phyloP scores from a whole-genome alignment of 2,329 filamentous ascomycete species.

The Paracoccidioides lutzii region DNA sequence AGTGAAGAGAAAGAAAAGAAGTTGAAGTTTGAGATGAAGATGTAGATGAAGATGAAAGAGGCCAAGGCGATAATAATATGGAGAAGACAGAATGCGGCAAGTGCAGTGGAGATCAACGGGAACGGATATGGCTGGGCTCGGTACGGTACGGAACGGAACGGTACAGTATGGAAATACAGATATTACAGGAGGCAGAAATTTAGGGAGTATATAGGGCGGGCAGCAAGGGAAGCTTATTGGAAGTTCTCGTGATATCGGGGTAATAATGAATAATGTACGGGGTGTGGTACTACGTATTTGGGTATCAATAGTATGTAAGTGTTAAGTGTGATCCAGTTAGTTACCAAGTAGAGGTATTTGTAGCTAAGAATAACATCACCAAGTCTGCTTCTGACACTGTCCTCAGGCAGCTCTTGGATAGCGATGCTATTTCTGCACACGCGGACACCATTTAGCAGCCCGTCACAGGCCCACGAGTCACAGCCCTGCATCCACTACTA shows the following conservation, averaged over 20 bases:
- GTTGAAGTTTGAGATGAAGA: constrained; percentile 1
- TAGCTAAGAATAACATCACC: neutral
- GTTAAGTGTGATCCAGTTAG: no score
- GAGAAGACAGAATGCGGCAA: constrained; percentile 6
- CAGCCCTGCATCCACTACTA: no score
- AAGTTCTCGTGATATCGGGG: no score
- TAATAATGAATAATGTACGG: neutral
- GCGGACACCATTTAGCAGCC: no score
- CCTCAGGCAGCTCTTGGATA: neutral
- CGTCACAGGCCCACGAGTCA: no score
- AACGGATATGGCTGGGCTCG: neutral
- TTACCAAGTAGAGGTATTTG: no score
- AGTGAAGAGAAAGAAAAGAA: neutral
- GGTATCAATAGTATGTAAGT: no score
- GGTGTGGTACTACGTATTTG: no score
- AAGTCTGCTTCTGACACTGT: neutral
- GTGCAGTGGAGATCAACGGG: neutral
- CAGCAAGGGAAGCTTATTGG: no score
- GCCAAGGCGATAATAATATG: neutral
- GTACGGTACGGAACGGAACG: neutral
- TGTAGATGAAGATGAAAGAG: constrained; percentile 7
- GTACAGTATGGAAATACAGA: neutral
- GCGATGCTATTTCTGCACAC: no score
- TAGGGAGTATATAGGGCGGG: no score
- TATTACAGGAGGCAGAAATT: neutral